Evolutionary conservation across 495 filamentous ascomycete species (phyloP).

Genomic region (Penicillium verhagenii): DNA sequence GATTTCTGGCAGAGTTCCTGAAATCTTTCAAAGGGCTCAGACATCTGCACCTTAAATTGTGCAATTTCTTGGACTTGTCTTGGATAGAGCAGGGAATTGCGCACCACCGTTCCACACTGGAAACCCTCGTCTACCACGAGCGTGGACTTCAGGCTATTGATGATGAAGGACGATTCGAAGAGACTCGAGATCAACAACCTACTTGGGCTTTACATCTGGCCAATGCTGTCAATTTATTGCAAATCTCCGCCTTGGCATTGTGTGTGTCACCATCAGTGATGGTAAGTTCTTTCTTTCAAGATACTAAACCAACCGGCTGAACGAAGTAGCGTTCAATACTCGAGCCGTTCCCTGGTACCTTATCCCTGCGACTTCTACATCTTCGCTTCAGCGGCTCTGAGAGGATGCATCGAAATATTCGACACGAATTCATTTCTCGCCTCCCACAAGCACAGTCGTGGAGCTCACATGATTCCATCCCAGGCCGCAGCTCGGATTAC

Average conservation of each 20-base stretch:
- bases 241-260: conserved; percentile 5
- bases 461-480: not conserved
- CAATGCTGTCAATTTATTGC: not conserved
- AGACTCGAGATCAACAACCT: conserved; percentile 2
- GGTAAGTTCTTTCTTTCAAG: not conserved
- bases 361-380: not conserved
- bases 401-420: not conserved
- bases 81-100: not conserved
- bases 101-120: conserved; percentile 6
- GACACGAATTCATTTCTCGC: not conserved
- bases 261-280: not conserved
- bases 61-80: not conserved
- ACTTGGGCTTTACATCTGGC: not conserved
- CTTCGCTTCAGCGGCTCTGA: conserved; percentile 1
- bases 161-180: conserved; percentile 7
- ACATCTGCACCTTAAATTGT: conserved; percentile 8
- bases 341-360: not conserved
- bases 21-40: conserved; percentile 1
- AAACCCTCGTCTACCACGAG: conserved; percentile 12
- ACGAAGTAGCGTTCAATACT: not conserved
- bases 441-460: not conserved
- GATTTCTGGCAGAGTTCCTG: not conserved
- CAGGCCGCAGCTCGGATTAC: not conserved
- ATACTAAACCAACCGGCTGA: not conserved
- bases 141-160: conserved; percentile 3